Conservation (phyloP, 2,329 filamentous ascomycete species). For the Alternaria tenuissima region DNA sequence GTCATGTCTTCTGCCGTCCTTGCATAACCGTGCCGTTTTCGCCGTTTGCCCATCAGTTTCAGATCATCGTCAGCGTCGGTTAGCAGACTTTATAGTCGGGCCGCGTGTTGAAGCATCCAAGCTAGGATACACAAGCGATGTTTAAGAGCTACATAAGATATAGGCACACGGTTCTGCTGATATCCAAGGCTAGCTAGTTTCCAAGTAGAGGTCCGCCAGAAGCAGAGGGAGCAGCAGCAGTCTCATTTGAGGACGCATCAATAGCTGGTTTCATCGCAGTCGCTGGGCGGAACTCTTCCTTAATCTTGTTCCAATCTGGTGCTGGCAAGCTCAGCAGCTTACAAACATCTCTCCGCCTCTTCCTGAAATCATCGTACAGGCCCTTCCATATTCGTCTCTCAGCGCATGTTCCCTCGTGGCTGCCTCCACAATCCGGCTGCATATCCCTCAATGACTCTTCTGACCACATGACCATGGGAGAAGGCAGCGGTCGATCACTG, state of each 20-base stretch:
- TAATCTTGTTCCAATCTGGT: constrained; percentile 48
- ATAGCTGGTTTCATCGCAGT: constrained; percentile 36
- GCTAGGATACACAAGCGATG: background rate
- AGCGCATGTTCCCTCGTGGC: constrained; percentile 39
- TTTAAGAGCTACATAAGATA: constrained; percentile 5
- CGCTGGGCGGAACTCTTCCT: constrained; percentile 22
- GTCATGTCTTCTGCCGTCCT: background rate
- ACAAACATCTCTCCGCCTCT: constrained; percentile 53
- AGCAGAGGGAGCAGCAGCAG: constrained; percentile 1
- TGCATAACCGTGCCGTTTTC: background rate
- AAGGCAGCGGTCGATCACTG: constrained; percentile 75
- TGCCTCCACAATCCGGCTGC: constrained; percentile 55
- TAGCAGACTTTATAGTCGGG: constrained; percentile 10
- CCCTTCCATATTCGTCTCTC: constrained; percentile 56
- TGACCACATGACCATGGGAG: constrained; percentile 66
- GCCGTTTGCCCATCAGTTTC: constrained; percentile 17
- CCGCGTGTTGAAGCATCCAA: constrained; percentile 3
- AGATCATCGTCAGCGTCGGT: constrained; percentile 2
- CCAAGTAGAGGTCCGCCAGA: background rate
- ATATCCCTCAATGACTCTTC: constrained; percentile 52
- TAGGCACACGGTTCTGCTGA: constrained; percentile 12
- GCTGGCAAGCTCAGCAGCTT: constrained; percentile 50
- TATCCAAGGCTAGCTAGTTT: constrained; percentile 4
- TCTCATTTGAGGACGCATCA: constrained; percentile 29
- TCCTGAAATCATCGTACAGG: constrained; percentile 56